Conservation (phyloP, 1,284 basidiomycete genomes). For the Ceratobasidium sp. region DNA sequence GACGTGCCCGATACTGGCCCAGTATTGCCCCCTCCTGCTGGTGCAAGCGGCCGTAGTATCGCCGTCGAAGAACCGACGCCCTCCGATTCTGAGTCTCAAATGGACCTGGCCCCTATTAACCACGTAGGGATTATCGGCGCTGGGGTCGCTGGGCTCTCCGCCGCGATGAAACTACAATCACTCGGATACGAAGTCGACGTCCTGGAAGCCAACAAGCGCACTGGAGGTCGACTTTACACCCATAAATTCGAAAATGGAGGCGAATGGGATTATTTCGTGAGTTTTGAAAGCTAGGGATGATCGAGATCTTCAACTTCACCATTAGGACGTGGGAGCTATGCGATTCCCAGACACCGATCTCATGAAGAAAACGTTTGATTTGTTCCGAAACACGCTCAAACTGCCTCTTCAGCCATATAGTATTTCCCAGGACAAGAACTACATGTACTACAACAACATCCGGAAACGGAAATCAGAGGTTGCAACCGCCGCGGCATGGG, state of each 20-base stretch:
- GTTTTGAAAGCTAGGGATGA: neutral
- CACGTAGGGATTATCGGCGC: conserved; percentile 48
- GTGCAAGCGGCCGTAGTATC: no score
- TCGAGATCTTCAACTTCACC: neutral
- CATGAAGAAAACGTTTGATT: conserved; percentile 52
- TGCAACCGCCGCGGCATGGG: neutral
- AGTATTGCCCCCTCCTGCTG: no score
- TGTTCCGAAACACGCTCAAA: conserved; percentile 42
- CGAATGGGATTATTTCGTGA: conserved; percentile 5
- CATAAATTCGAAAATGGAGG: conserved; percentile 48
- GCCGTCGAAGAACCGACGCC: no score
- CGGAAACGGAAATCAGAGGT: neutral
- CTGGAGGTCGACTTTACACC: conserved; percentile 57
- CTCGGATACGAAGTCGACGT: conserved; percentile 54
- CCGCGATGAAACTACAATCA: conserved; percentile 54
- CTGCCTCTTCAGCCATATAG: neutral
- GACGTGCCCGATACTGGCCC: no score
- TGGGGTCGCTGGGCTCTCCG: conserved; percentile 54
- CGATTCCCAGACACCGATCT: conserved; percentile 51
- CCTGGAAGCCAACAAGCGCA: conserved; percentile 52
- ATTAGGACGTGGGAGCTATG: conserved; percentile 54
- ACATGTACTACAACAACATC: neutral
- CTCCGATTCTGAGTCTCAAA: no score
- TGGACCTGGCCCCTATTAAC: no score
- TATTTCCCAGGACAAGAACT: neutral